Percentiles rank a stretch among this genome's conserved stretches.
phyloP scores from a whole-genome alignment of 2,329 filamentous ascomycete species.

The Shiraia bambusicola region DNA sequence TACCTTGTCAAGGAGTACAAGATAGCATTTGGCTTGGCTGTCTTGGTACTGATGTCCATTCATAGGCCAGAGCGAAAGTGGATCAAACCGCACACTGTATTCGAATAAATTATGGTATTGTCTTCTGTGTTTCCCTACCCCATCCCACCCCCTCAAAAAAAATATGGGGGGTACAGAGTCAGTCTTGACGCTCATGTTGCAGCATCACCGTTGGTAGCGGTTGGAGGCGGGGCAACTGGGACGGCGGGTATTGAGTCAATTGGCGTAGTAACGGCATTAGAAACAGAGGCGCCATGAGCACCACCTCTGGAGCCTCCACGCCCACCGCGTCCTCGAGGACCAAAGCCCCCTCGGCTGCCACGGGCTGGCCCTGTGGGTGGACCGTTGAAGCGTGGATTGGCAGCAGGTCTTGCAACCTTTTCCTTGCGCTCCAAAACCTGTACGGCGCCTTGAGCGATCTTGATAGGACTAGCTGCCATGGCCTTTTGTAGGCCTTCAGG shows the following conservation, averaged over 20 bases:
- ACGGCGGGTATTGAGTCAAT: conserved; percentile 13
- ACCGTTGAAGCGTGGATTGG: conserved; percentile 28
- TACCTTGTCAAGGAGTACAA: no score
- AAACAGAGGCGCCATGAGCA: conserved; percentile 12
- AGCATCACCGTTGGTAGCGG: conserved; percentile 8
- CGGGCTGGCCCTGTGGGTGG: conserved; percentile 33
- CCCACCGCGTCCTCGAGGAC: conserved; percentile 37
- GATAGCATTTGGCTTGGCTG: no score
- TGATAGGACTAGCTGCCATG: conserved; percentile 75
- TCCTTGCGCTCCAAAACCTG: conserved; percentile 84
- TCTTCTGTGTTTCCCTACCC: no score
- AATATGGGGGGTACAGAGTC: no score
- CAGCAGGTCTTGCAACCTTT: conserved; percentile 24
- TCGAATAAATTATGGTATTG: no score
- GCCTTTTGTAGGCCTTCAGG: conserved; percentile 73
- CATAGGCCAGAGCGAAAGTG: no score
- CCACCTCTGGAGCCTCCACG: conserved; percentile 39
- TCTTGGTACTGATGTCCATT: no score
- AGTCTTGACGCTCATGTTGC: conserved; percentile 12
- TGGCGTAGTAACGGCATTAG: conserved; percentile 9
- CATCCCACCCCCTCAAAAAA: no score
- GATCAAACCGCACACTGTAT: no score
- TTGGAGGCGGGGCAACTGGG: conserved; percentile 9
- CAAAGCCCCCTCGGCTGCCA: conserved; percentile 36
- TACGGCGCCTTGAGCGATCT: conserved; percentile 81